Evolutionary conservation across 1,139 yeast species (phyloP).

Genomic region (Trichomonascaceae sp.): DNA sequence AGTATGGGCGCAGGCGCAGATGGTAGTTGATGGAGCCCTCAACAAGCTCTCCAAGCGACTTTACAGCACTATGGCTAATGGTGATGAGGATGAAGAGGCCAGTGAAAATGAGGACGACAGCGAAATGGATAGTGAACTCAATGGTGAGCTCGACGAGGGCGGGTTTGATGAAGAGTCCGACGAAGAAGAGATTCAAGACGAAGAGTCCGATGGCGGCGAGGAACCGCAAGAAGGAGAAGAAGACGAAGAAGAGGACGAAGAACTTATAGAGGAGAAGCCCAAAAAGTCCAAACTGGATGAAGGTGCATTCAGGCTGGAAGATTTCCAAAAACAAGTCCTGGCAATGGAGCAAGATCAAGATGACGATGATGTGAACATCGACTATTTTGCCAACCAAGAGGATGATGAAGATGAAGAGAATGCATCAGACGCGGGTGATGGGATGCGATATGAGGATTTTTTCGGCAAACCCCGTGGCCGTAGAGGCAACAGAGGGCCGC

Average conservation of each 20-base stretch:
- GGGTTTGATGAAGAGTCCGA: conserved; percentile 6
- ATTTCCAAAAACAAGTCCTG: conserved; percentile 68
- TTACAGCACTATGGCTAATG: conserved; percentile 1
- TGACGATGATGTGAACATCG: conserved; percentile 57
- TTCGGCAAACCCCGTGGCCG: conserved; percentile 21
- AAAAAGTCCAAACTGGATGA: conserved; percentile 55
- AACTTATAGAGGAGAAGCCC: conserved; percentile 15
- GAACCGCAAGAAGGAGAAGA: conserved; percentile 9
- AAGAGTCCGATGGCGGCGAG: conserved; percentile 8
- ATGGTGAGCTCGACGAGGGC: conserved; percentile 5
- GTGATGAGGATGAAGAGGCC: conserved; percentile 7
- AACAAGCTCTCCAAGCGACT: conserved; percentile 32
- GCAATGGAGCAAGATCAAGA: conserved; percentile 46
- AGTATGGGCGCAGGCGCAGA: conserved; percentile 85
- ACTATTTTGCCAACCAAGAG: conserved; percentile 34
- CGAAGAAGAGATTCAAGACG: conserved; percentile 8
- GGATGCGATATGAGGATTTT: conserved; percentile 26
- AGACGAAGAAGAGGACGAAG: conserved; percentile 16
- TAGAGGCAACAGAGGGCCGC: conserved; percentile 8
- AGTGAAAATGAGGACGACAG: conserved; percentile 14
- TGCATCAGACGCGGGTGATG: conserved; percentile 21
- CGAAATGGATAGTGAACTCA: conserved; percentile 11
- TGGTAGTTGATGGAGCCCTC: conserved; percentile 61
- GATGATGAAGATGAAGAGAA: conserved; percentile 40
- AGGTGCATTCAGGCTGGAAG: conserved; percentile 74